Base-by-base conservation (phyloP, 2,329 filamentous ascomycete genomes). In the Colletotrichum sp. region DNA sequence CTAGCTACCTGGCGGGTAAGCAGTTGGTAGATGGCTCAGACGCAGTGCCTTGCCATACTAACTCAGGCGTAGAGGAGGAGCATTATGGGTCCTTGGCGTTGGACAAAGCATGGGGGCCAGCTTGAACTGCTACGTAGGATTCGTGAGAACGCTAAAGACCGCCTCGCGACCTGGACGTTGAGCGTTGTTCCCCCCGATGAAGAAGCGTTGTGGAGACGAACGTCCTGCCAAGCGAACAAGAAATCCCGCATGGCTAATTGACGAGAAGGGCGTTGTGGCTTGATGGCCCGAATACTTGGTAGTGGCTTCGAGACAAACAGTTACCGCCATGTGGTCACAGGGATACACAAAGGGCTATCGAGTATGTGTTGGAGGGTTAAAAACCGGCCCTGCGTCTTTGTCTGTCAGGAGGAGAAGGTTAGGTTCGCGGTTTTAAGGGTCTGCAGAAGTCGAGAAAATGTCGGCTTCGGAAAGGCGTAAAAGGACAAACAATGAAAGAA, bases 101-200 rank as follows among this genome's bases (percentile, higher is more conserved):
- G 30, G 52, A 71, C 72, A 72, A 75, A 75, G 72, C 62, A 66
- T 72, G 55, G 55, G 34, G 39, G 30, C 66, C n/a, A 25, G n/a
- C 28, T 28, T 28, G 36, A n/a, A 32, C 71, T 74, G 58, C 32
- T 48, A 60, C 58, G 43, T 7, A 18, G 48, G 16, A 25, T 66
- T 32, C 30, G 64, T 34, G 43, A 65, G n/a, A 27, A 56, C 39
- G 28, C 72, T 61, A 75, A 55, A 43, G 62, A 30, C 39, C 52
- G 62, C 69, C 72, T 66, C 68, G 16, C 18, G 1, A 55, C 28
- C 52, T 61, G 70, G 30, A 13, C 36, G 22, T 43, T 27, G 55
- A 32, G 60, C 39, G n/a, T 75, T 25, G 25, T 32, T 43, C 61
- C 60, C 30, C 66, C 62, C 52, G 69, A 43, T 62, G 68, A 60